phyloP scores from a whole-genome alignment of 768 basidiomycete genomes.

The Tubosaeta brunneosetosa region DNA sequence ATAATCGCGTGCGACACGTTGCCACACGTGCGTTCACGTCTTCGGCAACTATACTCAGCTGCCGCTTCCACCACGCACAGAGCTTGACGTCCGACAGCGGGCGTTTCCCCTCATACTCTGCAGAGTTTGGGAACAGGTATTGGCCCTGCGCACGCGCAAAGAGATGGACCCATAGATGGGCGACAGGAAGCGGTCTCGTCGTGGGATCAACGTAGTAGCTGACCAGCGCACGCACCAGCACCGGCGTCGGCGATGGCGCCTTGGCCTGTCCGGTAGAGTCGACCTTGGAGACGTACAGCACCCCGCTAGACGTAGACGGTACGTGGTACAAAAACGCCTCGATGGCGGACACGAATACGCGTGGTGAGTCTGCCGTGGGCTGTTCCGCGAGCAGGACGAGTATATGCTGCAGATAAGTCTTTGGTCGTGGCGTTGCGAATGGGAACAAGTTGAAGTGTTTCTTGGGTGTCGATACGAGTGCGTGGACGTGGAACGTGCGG shows the following conservation, averaged over 20 bases:
- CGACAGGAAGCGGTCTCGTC: conserved; percentile 56
- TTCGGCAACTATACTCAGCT: conserved; percentile 54
- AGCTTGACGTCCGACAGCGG: conserved; percentile 74
- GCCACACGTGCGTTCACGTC: conserved; percentile 29
- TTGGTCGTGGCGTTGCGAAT: conserved; percentile 63
- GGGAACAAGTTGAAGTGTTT: conserved; percentile 71
- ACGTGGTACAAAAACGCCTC: conserved; percentile 74
- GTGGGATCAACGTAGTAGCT: conserved; percentile 55
- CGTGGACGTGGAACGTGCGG: conserved; percentile 71
- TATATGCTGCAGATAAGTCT: conserved; percentile 69
- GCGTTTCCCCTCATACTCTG: conserved; percentile 61
- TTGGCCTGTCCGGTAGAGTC: conserved; percentile 82
- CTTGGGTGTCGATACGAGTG: conserved; percentile 62
- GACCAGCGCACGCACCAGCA: conserved; percentile 65
- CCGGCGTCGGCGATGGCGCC: conserved; percentile 61
- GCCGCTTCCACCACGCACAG: conserved; percentile 90
- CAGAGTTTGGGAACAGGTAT: conserved; percentile 91
- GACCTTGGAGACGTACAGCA: conserved; percentile 91
- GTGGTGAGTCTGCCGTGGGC: conserved; percentile 40
- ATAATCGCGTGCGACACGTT: conserved; percentile 32
- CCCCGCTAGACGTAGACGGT: conserved; percentile 59
- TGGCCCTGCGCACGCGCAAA: conserved; percentile 89
- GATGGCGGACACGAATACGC: conserved; percentile 71
- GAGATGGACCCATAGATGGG: conserved; percentile 73
- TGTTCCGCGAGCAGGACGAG: conserved; percentile 73